Conservation (phyloP, 192 early-diverging fungal genomes). For the Backusella mclennaniae region DNA sequence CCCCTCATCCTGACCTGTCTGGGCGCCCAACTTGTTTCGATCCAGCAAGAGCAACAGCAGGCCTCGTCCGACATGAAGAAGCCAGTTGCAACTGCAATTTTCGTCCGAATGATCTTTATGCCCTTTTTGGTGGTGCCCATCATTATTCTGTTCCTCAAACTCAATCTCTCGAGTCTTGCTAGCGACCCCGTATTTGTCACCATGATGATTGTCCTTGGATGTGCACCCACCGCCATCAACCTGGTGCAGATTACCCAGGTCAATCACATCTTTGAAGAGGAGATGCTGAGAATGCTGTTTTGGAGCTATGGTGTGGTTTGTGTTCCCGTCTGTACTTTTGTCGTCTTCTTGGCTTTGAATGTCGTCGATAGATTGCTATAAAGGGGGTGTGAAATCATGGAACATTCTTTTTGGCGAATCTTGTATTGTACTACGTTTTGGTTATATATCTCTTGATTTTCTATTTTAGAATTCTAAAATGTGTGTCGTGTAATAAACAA, state of each 20-base stretch:
- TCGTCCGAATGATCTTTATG: constrained; percentile 36
- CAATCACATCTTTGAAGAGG: constrained; percentile 67
- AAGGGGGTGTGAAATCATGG: background rate
- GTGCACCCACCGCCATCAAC: constrained; percentile 73
- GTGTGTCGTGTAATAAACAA: background rate
- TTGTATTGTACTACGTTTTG: background rate
- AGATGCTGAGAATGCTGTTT: constrained; percentile 65
- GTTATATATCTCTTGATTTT: background rate
- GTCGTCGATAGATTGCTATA: constrained; percentile 24
- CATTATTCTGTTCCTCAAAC: constrained; percentile 26
- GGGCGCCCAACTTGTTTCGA: constrained; percentile 58
- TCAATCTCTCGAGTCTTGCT: constrained; percentile 40
- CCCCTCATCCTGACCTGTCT: constrained; percentile 76
- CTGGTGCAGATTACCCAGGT: constrained; percentile 70
- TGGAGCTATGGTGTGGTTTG: constrained; percentile 61
- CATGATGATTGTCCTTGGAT: constrained; percentile 60
- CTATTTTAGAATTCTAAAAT: background rate
- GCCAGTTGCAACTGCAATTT: constrained; percentile 34
- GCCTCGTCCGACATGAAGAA: constrained; percentile 22
- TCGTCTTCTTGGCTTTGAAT: constrained; percentile 34
- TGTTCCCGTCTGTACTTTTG: constrained; percentile 33
- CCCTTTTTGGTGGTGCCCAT: constrained; percentile 42
- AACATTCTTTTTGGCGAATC: background rate
- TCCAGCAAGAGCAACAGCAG: constrained; percentile 19
- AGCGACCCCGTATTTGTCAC: constrained; percentile 68